These are phyloP conservation scores for Eucalyptus albens DNA, from an alignment of 345 rosid species.

Conservation along the genomic window DNA sequence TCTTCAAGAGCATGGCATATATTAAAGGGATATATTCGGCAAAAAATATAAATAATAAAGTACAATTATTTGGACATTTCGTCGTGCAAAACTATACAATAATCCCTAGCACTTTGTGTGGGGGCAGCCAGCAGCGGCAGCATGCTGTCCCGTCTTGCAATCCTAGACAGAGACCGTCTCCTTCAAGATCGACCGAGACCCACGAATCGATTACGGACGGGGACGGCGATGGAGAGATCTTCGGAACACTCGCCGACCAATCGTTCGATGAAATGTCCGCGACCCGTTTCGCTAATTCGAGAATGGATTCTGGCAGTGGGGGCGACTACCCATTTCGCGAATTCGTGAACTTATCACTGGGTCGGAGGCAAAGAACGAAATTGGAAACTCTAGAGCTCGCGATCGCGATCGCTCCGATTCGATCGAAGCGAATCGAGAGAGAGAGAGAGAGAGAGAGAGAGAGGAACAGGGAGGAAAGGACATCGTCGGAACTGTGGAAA, in stretches of 20 bases:
- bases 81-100: neutral
- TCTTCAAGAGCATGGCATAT: neutral
- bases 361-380: neutral
- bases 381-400: neutral
- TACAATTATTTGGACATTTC: neutral
- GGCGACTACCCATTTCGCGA: neutral
- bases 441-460: neutral
- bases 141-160: neutral
- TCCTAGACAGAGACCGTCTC: neutral
- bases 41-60: neutral
- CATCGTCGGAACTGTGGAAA: neutral
- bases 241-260: neutral
- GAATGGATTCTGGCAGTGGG: neutral
- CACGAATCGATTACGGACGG: neutral
- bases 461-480: neutral
- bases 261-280: neutral
- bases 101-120: neutral
- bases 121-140: neutral
- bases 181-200: neutral
- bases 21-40: neutral
- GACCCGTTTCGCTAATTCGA: neutral
- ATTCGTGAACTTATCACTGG: neutral
- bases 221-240: neutral
- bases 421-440: neutral
- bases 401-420: neutral